These are phyloP conservation scores for Ceratocystis papillata DNA, from an alignment of 2,329 filamentous ascomycete genomes.

Conservation along the genomic window DNA sequence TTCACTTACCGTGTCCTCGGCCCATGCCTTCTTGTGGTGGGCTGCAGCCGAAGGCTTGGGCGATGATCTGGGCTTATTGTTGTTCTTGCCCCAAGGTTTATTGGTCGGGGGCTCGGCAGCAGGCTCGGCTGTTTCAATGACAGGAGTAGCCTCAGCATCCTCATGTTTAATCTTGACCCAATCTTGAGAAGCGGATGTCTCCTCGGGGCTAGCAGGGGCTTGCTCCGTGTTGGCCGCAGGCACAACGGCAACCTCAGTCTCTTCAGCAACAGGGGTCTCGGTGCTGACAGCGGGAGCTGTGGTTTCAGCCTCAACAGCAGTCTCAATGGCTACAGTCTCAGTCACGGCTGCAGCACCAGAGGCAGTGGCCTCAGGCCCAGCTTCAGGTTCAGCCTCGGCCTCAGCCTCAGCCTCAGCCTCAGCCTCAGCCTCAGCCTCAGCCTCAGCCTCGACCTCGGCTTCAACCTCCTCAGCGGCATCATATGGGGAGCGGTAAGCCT, in stretches of 20 bases:
- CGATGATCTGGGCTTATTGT: slow-evolving; percentile 49
- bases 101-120: slow-evolving; percentile 29
- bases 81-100: slow-evolving; percentile 35
- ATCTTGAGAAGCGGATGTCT: slow-evolving; percentile 13
- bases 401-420: slow-evolving; percentile 27
- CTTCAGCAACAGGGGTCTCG: not conserved
- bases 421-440: slow-evolving; percentile 24
- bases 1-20: slow-evolving; percentile 60
- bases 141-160: slow-evolving; percentile 26
- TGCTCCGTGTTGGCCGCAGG: slow-evolving; percentile 4
- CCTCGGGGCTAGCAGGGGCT: slow-evolving; percentile 7
- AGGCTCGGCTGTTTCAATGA: slow-evolving; percentile 30
- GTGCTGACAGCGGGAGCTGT: not conserved
- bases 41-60: slow-evolving; percentile 46
- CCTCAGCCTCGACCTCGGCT: slow-evolving; percentile 18
- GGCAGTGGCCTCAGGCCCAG: slow-evolving; percentile 19
- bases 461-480: slow-evolving; percentile 28
- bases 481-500: slow-evolving; percentile 42
- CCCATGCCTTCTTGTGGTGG: slow-evolving; percentile 59
- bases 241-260: not conserved
- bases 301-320: not conserved
- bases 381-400: slow-evolving; percentile 20
- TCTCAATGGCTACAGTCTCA: slow-evolving; percentile 7
- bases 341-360: not conserved
- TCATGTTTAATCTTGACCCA: slow-evolving; percentile 24